Evolutionary conservation across 345 rosid genomes (phyloP), one percentile per base, ranked within the genome.

Genomic region (Raphanus raphanistrum): DNA sequence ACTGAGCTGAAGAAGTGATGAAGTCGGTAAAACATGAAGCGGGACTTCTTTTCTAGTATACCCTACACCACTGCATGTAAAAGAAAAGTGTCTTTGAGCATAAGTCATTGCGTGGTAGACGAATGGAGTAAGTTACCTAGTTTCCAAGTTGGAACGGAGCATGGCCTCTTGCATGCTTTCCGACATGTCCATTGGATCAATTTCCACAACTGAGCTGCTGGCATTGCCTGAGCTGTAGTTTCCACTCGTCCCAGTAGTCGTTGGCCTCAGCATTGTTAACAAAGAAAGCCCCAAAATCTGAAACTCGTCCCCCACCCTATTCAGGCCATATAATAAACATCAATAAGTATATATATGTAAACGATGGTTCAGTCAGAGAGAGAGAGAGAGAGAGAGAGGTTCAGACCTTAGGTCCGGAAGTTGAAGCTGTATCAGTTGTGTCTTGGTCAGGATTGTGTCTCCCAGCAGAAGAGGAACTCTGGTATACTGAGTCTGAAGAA

Each of bases 91-190:
- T 38, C 21, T 28, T 63, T 48, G 81, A 28, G 70, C 66, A 60
- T 78, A 54, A 61, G 66, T 67, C 55, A 72, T 45, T 32, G 38
- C 15, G 8, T 7, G 58, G 82, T 7, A 72, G 81, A 69, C 45
- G 73, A 41, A 60, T 35, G 28, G 32, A 3, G 4, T 28, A 76
- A 83, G 79, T 82, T 81, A 95, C 99, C 97, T 95, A 85, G 90
- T 82, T 82, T 95, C 99, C 88, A 95, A 81, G 82, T 86, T 92
- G 26, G 99, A 95, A 59, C 96, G 96, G 69, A 88, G 92, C 98
- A 95, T 87, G 10, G 99, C 99, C 78, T 92, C 97, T 85, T 91
- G 99, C 93, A 95, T 92, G 79, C 98, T 87, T 77, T 92, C 98
- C 58, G 99, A 88, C 97, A 95, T 91, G 79, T 95, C 98, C 97